These are phyloP conservation scores for Populus tremula DNA, from an alignment of 345 rosid species.

Conservation along the genomic window DNA sequence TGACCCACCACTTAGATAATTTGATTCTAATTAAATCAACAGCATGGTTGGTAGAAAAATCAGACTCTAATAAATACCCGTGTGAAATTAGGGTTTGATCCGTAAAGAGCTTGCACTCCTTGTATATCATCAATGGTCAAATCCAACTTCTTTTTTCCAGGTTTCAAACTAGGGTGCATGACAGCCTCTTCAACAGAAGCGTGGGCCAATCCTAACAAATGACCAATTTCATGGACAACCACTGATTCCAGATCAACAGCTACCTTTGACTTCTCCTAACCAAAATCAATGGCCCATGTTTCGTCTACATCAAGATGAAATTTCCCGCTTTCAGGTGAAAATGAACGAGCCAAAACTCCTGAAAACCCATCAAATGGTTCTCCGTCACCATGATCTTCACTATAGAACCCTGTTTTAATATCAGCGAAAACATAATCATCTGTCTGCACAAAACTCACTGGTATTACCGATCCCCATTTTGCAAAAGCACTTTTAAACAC, in stretches of 20 bases:
- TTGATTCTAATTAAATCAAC: slow-evolving; percentile 22
- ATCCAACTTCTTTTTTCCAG: slow-evolving; percentile 57
- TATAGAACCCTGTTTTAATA: slow-evolving; percentile 70
- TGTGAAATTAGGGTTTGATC: slow-evolving; percentile 69
- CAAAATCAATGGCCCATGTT: slow-evolving; percentile 79
- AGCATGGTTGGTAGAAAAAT: slow-evolving; percentile 48
- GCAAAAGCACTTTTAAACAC: slow-evolving; percentile 58
- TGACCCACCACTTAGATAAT: slow-evolving; percentile 18
- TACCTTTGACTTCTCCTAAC: slow-evolving; percentile 46
- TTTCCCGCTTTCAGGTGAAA: slow-evolving; percentile 78
- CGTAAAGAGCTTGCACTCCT: slow-evolving; percentile 75
- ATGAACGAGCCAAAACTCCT: slow-evolving; percentile 75
- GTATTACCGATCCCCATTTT: slow-evolving; percentile 72
- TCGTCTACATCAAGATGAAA: slow-evolving; percentile 76
- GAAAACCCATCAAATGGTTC: slow-evolving; percentile 83
- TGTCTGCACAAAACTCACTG: slow-evolving; percentile 54
- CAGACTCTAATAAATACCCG: slow-evolving; percentile 56
- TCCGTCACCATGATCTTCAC: slow-evolving; percentile 87
- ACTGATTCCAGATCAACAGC: slow-evolving; percentile 89
- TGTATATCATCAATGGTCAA: slow-evolving; percentile 57
- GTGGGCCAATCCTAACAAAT: slow-evolving; percentile 68
- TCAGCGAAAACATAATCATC: slow-evolving; percentile 60
- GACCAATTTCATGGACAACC: slow-evolving; percentile 84
- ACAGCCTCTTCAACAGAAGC: slow-evolving; percentile 63
- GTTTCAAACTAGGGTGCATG: slow-evolving; percentile 85